Evolutionary conservation across 306 rosid genomes (phyloP), one percentile per base, ranked within the genome.

Genomic region (Cicer yamashitae): DNA sequence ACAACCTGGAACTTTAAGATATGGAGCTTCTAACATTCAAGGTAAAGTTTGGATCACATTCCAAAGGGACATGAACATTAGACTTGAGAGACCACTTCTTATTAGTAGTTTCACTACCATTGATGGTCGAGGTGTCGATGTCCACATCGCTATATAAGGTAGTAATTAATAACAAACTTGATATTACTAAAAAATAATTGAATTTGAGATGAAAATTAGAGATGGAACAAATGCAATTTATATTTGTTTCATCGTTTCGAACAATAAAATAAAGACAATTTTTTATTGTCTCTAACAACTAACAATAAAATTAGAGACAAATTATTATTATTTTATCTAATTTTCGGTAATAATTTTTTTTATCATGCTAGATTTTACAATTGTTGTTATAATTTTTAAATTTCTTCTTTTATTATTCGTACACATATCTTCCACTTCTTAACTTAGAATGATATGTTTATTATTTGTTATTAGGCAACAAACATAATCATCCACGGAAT

Each of bases 21-120:
- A 80, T 17, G 83, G 76, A 12, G 71, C 83, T 13, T 79, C 79
- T 5, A 18, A 1, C 44, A 65, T 79, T 25, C 75, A 79, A 45
- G 63, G 74, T 0, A 79, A 65, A 66, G 45, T 73, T 0, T 79
- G 79, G 79, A 79, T 81, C 73, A 81, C 81, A n/a, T 81, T 81
- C 40, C 40, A 81, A 70, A 76, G 50, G 43, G 63, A 76, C 63
- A 81, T 81, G 85, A 6, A 20, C 38, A 81, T 81, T 47, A 76
- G 7, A 6, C 81, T 81, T 4, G 50, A 20, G 10, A 70, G 9
- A 70, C 57, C 85, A 56, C 74, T 75, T 20, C 74, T 75, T 25
- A 45, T 81, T 34, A 70, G 84, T 20, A 81, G 81, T 39, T 75
- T 75, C 69, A 81, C 77, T 5, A 41, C 81, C 5, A 81, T 81